These are phyloP conservation scores for Cephaloascus fragrans DNA, from an alignment of 805 yeast species.

Conservation along the genomic window DNA sequence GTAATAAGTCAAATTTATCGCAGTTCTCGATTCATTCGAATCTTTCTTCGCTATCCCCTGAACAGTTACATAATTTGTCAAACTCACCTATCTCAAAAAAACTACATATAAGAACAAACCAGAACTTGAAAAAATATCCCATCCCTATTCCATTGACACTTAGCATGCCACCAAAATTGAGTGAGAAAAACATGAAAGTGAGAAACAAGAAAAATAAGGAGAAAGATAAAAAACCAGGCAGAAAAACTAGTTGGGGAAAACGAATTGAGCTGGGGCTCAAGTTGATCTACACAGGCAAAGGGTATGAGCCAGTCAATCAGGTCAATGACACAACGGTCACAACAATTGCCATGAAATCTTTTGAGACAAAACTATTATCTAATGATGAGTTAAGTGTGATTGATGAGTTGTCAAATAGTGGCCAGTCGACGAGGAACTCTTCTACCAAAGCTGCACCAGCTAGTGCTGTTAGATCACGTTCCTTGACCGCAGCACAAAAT, in stretches of 20 bases:
- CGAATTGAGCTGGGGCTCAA: constrained; percentile 2
- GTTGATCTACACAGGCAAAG: constrained; percentile 23
- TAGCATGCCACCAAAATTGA: constrained; percentile 26
- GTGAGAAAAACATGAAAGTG: too few species aligned
- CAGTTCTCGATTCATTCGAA: neutral
- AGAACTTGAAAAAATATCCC: constrained; percentile 16
- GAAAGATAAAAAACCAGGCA: too few species aligned
- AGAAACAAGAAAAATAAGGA: too few species aligned
- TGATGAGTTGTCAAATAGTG: constrained; percentile 20
- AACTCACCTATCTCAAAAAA: constrained; percentile 24
- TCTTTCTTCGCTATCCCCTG: constrained; percentile 7
- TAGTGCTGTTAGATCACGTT: neutral
- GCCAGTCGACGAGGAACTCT: neutral
- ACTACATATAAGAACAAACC: constrained; percentile 19
- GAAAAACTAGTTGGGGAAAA: constrained; percentile 3
- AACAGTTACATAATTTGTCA: constrained; percentile 17
- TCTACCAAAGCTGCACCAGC: neutral
- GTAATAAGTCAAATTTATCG: neutral
- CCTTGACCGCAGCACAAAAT: neutral
- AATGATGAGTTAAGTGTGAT: constrained; percentile 31
- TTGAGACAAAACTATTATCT: constrained; percentile 11
- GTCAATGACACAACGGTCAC: constrained; percentile 3
- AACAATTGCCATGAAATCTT: constrained; percentile 1
- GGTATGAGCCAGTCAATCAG: constrained; percentile 17
- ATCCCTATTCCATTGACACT: constrained; percentile 34